Conservation (phyloP, 352 stramenopile species). For the Phytophthora lateralis region DNA sequence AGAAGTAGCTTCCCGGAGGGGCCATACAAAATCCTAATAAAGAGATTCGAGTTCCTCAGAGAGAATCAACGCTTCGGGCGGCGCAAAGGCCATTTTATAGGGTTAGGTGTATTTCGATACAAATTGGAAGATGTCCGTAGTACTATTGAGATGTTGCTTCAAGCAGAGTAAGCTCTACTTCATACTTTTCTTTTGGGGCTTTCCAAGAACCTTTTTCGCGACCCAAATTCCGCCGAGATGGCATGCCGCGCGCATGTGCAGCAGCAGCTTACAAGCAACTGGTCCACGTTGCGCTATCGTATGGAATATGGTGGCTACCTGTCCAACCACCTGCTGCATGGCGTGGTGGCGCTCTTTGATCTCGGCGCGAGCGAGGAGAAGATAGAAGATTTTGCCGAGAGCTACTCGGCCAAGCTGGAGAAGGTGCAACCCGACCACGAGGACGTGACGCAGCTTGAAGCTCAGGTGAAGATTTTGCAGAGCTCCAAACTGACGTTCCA, state of each 20-base stretch:
- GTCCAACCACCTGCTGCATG: slow-evolving; percentile 47
- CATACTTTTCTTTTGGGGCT: neutral
- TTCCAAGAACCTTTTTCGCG: neutral
- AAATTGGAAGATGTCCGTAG: too few species aligned
- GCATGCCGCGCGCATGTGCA: slow-evolving; percentile 15
- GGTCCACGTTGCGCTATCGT: slow-evolving; percentile 38
- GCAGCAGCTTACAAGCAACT: slow-evolving; percentile 26
- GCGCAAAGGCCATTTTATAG: too few species aligned
- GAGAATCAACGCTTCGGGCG: too few species aligned
- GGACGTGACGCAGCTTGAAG: slow-evolving; percentile 23
- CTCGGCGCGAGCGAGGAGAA: slow-evolving; percentile 37
- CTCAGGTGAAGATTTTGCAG: slow-evolving; percentile 10
- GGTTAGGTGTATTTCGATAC: too few species aligned
- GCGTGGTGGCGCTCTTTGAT: slow-evolving; percentile 39
- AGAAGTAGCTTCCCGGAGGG: too few species aligned
- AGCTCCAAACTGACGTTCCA: slow-evolving; percentile 30
- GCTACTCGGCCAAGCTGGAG: slow-evolving; percentile 39
- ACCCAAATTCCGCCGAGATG: slow-evolving; percentile 13
- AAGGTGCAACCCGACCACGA: slow-evolving; percentile 14
- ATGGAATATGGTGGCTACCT: slow-evolving; percentile 44
- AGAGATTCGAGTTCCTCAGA: too few species aligned
- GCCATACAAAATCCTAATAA: too few species aligned
- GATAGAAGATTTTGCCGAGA: slow-evolving; percentile 32
- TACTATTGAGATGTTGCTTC: too few species aligned
- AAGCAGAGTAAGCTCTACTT: too few species aligned